phyloP scores from a whole-genome alignment of 2,329 filamentous ascomycete species.

The Colletotrichum paranaense region DNA sequence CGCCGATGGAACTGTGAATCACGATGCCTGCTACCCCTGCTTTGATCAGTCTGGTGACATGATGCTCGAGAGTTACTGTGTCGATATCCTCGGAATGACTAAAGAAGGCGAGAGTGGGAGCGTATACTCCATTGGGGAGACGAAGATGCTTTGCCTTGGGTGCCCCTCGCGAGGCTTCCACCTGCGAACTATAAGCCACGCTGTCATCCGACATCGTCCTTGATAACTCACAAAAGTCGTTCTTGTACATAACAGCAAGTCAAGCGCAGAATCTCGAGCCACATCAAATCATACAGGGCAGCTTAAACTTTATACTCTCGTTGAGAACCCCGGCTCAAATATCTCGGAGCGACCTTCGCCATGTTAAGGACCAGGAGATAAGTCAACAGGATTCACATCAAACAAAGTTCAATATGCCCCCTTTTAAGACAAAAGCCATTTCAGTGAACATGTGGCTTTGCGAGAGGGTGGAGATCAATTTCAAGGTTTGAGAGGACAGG shows the following conservation, averaged over 20 bases:
- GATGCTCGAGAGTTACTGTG: conserved; percentile 44
- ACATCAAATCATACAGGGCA: too few relatives aligned
- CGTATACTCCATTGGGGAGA: conserved; percentile 47
- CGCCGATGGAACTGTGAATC: conserved; percentile 79
- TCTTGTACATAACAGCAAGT: too few relatives aligned
- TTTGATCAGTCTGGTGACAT: conserved; percentile 52
- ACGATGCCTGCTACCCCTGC: conserved; percentile 75
- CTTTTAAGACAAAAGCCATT: too few relatives aligned
- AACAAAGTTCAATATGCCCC: too few relatives aligned
- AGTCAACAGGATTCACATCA: too few relatives aligned
- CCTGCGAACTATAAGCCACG: not conserved
- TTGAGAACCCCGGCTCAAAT: too few relatives aligned
- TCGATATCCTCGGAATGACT: conserved; percentile 48
- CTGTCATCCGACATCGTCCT: conserved; percentile 8
- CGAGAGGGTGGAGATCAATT: too few relatives aligned
- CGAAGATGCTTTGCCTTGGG: conserved; percentile 21
- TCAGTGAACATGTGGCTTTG: too few relatives aligned
- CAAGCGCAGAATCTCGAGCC: not conserved
- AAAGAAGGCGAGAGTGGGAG: conserved; percentile 52
- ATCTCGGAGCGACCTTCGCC: too few relatives aligned
- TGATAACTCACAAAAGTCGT: not conserved
- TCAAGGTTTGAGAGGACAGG: too few relatives aligned
- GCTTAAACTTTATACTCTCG: too few relatives aligned
- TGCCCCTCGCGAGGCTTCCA: conserved; percentile 1
- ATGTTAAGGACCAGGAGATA: too few relatives aligned